A percentile compares a stretch with the other conserved stretches of the same genome.
phyloP scores from a whole-genome alignment of 208 protist genomes.

The Zelonia costaricensis region DNA sequence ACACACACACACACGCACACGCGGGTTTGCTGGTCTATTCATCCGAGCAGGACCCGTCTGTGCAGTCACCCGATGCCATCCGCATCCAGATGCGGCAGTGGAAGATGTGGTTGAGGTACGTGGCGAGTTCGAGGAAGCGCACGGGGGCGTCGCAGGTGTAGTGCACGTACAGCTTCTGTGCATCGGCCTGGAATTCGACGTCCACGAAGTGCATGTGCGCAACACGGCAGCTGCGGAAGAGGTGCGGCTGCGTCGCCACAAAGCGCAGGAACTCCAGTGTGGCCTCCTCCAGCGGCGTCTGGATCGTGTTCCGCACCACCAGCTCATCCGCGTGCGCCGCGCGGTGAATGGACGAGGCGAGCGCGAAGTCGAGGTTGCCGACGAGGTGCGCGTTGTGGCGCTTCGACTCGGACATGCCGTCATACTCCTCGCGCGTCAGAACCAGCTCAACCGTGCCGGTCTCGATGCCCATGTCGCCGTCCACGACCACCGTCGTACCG shows the following conservation, averaged over 20 bases:
- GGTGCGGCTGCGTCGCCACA: slow-evolving; percentile 21
- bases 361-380: slow-evolving; percentile 13
- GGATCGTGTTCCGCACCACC: slow-evolving; percentile 7
- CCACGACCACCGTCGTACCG: slow-evolving; percentile 61
- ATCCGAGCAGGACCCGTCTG: neutral
- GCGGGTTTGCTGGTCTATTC: neutral
- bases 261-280: slow-evolving; percentile 38
- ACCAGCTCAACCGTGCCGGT: slow-evolving; percentile 45
- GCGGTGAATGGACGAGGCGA: slow-evolving; percentile 41
- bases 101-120: slow-evolving; percentile 71
- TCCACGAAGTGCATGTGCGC: slow-evolving; percentile 66
- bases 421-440: slow-evolving; percentile 37
- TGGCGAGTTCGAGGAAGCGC: slow-evolving; percentile 73
- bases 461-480: slow-evolving; percentile 81
- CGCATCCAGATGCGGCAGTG: slow-evolving; percentile 82
- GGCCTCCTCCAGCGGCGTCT: slow-evolving; percentile 30
- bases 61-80: slow-evolving; percentile 33
- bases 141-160: slow-evolving; percentile 45
- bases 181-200: slow-evolving; percentile 82
- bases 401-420: slow-evolving; percentile 23
- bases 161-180: slow-evolving; percentile 78
- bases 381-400: slow-evolving; percentile 24
- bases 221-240: slow-evolving; percentile 57
- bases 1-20: neutral
- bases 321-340: slow-evolving; percentile 15